Evolutionary conservation across 306 rosid genomes (phyloP).

Genomic region (Arachis hypogaea): DNA sequence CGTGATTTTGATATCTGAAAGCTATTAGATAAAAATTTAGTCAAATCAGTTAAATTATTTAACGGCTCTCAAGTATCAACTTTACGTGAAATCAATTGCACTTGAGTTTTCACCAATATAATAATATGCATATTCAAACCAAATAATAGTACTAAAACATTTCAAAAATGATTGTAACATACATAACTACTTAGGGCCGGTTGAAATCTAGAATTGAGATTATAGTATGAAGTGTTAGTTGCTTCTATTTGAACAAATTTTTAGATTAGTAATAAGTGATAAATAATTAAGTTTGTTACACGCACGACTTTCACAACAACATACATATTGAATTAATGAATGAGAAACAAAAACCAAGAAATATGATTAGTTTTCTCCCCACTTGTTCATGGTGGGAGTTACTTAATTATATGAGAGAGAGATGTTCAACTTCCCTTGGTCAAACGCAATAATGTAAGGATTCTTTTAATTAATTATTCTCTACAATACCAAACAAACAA

Average conservation of each 20-base stretch:
- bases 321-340: slow-evolving; percentile 28
- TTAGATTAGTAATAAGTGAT: background rate
- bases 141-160: background rate
- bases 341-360: slow-evolving; percentile 33
- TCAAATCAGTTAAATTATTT: too few relatives aligned
- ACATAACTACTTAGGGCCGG: slow-evolving; percentile 15
- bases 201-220: slow-evolving; percentile 20
- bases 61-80: too few relatives aligned
- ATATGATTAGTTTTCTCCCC: slow-evolving; percentile 39
- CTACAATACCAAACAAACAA: slow-evolving; percentile 37
- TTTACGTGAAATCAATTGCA: too few relatives aligned
- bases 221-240: background rate
- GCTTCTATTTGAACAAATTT: background rate
- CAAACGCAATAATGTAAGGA: slow-evolving; percentile 48
- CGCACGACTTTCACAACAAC: slow-evolving; percentile 3
- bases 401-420: slow-evolving; percentile 37
- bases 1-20: too few relatives aligned
- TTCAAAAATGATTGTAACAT: background rate
- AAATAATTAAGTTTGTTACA: slow-evolving; percentile 8
- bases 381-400: slow-evolving; percentile 41
- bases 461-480: slow-evolving; percentile 43
- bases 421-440: slow-evolving; percentile 36
- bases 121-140: background rate
- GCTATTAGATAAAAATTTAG: too few relatives aligned
- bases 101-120: too few relatives aligned